Conservation (phyloP, 2,329 filamentous ascomycete species). For the Tolypocladium tropicale region DNA sequence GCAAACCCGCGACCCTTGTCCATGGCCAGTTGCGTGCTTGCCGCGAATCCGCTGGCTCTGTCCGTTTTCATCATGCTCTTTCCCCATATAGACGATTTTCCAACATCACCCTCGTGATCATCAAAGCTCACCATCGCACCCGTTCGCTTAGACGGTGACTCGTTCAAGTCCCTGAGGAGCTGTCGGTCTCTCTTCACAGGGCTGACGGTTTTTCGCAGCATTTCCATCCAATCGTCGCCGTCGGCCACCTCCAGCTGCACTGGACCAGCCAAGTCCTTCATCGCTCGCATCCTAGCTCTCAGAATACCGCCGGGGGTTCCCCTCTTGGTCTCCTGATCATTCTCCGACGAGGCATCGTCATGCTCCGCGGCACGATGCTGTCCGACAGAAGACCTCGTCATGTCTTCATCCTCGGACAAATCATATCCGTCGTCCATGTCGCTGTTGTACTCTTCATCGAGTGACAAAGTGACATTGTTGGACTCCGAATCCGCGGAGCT, state of each 20-base stretch:
- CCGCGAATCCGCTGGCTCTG: slow-evolving; percentile 16
- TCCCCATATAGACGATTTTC: slow-evolving; percentile 24
- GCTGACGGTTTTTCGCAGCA: slow-evolving; percentile 87
- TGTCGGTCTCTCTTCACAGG: slow-evolving; percentile 86
- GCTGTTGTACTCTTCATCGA: slow-evolving; percentile 44
- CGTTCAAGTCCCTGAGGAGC: slow-evolving; percentile 50
- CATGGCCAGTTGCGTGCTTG: slow-evolving; percentile 20
- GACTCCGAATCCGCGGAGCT: slow-evolving; percentile 76
- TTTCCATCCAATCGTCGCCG: slow-evolving; percentile 85
- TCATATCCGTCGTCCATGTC: slow-evolving; percentile 69
- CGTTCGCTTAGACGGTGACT: slow-evolving; percentile 32
- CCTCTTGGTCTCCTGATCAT: slow-evolving; percentile 34
- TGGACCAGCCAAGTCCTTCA: slow-evolving; percentile 49
- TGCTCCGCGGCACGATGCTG: slow-evolving; percentile 70
- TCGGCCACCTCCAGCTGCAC: slow-evolving; percentile 50
- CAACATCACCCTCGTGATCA: slow-evolving; percentile 40
- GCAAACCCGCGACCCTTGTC: slow-evolving; percentile 58
- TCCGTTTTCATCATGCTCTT: slow-evolving; percentile 19
- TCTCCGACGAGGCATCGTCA: slow-evolving; percentile 45
- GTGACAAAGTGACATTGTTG: slow-evolving; percentile 46
- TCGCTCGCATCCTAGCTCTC: slow-evolving; percentile 52
- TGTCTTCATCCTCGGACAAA: slow-evolving; percentile 57
- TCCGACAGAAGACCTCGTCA: slow-evolving; percentile 69
- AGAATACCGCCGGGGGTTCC: slow-evolving; percentile 50
- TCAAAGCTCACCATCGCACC: slow-evolving; percentile 15